phyloP scores from a whole-genome alignment of 2,329 filamentous ascomycete species.

The Madurella mycetomatis region DNA sequence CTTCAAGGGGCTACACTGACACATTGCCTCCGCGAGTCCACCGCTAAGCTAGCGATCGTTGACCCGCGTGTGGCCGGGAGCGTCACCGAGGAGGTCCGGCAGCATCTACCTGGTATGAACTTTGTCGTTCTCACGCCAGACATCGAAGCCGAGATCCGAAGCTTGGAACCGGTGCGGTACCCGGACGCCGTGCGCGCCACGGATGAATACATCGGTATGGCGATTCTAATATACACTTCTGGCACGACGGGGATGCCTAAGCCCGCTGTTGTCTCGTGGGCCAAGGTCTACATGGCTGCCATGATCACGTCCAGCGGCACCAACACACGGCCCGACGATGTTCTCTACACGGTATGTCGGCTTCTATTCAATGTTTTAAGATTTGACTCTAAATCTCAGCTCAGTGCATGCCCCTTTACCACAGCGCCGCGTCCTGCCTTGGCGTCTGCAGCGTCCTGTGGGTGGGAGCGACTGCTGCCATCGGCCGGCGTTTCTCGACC shows the following conservation, averaged over 20 bases:
- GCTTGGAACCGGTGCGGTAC: constrained; percentile 50
- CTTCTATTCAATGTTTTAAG: no score
- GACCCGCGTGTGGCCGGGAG: constrained; percentile 56
- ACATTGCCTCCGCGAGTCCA: constrained; percentile 68
- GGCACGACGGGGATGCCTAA: constrained; percentile 84
- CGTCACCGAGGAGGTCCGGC: constrained; percentile 53
- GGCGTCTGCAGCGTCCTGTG: constrained; percentile 59
- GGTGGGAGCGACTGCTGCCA: constrained; percentile 59
- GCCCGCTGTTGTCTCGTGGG: constrained; percentile 68
- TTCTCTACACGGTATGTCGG: constrained; percentile 65
- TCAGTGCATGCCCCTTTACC: constrained; percentile 83
- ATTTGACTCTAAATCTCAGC: not conserved
- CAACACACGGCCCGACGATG: constrained; percentile 53
- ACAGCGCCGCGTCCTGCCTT: constrained; percentile 70
- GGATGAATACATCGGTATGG: constrained; percentile 52
- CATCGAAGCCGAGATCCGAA: constrained; percentile 49
- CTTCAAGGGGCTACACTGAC: constrained; percentile 63
- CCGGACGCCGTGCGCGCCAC: constrained; percentile 54
- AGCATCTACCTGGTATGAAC: constrained; percentile 46
- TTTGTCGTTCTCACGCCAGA: constrained; percentile 58
- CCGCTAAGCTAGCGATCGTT: constrained; percentile 62
- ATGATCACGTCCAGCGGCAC: constrained; percentile 53
- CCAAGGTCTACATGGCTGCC: constrained; percentile 55
- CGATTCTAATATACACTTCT: constrained; percentile 76
- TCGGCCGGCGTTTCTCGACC: constrained; percentile 74